Conservation (phyloP, 495 filamentous ascomycete genomes). For the Collariella sp. region DNA sequence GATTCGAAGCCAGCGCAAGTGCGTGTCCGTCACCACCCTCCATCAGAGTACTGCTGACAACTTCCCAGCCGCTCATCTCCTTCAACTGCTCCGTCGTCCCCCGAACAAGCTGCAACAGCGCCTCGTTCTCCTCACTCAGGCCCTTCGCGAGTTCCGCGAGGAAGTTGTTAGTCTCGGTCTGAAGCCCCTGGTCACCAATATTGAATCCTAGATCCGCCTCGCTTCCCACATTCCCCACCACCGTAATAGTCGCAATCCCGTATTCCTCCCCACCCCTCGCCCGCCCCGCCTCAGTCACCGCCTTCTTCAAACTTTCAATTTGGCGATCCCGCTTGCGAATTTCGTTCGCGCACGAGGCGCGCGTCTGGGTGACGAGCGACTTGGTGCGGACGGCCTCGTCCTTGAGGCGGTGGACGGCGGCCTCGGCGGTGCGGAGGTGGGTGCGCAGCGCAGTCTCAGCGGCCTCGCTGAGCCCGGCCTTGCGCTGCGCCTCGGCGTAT, state of each 20-base stretch:
- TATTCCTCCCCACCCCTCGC: slow-evolving; percentile 40
- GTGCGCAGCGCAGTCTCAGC: slow-evolving; percentile 60
- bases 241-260: slow-evolving; percentile 47
- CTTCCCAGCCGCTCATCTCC: slow-evolving; percentile 67
- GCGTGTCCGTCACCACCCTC: slow-evolving; percentile 34
- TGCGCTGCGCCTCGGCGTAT: slow-evolving; percentile 61
- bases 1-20: slow-evolving; percentile 47
- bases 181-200: slow-evolving; percentile 46
- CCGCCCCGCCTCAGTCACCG: slow-evolving; percentile 46
- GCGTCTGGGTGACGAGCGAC: slow-evolving; percentile 66
- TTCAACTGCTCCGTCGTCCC: slow-evolving; percentile 62
- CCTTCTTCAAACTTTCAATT: slow-evolving; percentile 78
- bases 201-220: slow-evolving; percentile 29
- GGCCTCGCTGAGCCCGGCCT: slow-evolving; percentile 63
- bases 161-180: slow-evolving; percentile 82
- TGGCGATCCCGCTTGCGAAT: slow-evolving; percentile 85
- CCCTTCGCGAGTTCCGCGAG: slow-evolving; percentile 79
- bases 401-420: slow-evolving; percentile 56
- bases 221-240: slow-evolving; percentile 39
- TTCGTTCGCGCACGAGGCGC: slow-evolving; percentile 82
- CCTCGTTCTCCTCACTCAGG: slow-evolving; percentile 90
- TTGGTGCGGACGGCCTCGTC: slow-evolving; percentile 76
- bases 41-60: not conserved
- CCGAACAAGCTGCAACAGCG: slow-evolving; percentile 62
- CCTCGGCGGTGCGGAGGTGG: slow-evolving; percentile 63